A percentile compares a stretch with the other conserved stretches of the same genome.
Evolutionary conservation across 768 basidiomycete species (phyloP).

Genomic region (Podaxis rugospora): DNA sequence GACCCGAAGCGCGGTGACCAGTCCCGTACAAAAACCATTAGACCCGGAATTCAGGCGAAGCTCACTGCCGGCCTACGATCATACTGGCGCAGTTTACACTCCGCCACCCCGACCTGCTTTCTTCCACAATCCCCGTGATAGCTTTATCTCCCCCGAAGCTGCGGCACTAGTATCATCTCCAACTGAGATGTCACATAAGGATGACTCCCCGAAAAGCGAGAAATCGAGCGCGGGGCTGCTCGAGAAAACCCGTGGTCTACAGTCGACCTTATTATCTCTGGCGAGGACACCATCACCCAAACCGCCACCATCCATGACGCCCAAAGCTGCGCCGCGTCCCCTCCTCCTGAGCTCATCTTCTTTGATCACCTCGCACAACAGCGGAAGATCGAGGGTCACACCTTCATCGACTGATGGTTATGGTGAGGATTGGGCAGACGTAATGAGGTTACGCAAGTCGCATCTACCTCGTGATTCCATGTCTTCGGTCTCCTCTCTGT

Average conservation of each 20-base stretch:
- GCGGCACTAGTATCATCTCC: conserved; percentile 18
- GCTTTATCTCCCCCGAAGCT: conserved; percentile 32
- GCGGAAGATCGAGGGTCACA: conserved; percentile 17
- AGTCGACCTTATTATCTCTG: conserved; percentile 3
- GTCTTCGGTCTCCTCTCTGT: conserved; percentile 63
- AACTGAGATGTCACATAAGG: conserved; percentile 14
- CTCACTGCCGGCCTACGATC: conserved; percentile 9
- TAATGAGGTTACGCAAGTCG: conserved; percentile 35
- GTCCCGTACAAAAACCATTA: neutral
- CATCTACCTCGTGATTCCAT: conserved; percentile 47
- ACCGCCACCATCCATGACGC: conserved; percentile 24
- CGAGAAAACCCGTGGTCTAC: conserved; percentile 20
- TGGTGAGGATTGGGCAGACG: conserved; percentile 43
- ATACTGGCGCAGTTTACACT: conserved; percentile 27
- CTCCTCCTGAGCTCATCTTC: conserved; percentile 56
- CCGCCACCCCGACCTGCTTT: conserved; percentile 54
- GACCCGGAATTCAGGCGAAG: conserved; percentile 8
- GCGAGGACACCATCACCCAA: conserved; percentile 17
- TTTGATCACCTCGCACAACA: conserved; percentile 32
- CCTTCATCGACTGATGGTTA: conserved; percentile 6
- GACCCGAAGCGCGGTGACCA: conserved; percentile 5
- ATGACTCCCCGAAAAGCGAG: neutral
- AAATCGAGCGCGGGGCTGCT: conserved; percentile 15
- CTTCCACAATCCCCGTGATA: conserved; percentile 57
- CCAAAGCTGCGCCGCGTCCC: conserved; percentile 60